These are phyloP conservation scores for Adansonia grandidieri DNA, from an alignment of 441 rosid genomes.

Conservation along the genomic window DNA sequence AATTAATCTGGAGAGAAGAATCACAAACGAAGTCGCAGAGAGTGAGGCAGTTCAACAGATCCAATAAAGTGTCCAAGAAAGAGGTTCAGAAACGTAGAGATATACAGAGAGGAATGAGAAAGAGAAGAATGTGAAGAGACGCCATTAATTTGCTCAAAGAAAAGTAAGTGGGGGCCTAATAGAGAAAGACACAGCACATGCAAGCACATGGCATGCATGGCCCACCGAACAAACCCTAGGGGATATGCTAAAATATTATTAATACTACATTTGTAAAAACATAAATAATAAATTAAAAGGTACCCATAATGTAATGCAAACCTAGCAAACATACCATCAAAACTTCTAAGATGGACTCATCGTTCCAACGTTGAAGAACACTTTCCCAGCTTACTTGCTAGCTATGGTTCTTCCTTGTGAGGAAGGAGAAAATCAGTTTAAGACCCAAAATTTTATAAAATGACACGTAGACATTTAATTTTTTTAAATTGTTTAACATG, in stretches of 20 bases:
- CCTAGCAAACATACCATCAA: too few species aligned
- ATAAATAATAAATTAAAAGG: too few species aligned
- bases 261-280: too few species aligned
- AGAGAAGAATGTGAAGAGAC: neutral
- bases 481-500: too few species aligned
- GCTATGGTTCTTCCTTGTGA: too few species aligned
- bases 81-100: conserved; percentile 29
- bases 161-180: conserved; percentile 64
- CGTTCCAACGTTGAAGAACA: too few species aligned
- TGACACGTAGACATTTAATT: too few species aligned
- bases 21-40: conserved; percentile 32
- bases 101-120: conserved; percentile 34
- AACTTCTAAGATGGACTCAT: too few species aligned
- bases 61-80: conserved; percentile 34
- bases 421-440: too few species aligned
- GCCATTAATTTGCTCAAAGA: conserved; percentile 64
- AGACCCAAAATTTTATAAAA: too few species aligned
- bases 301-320: too few species aligned
- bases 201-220: conserved; percentile 80
- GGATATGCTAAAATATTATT: neutral
- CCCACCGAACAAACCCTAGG: conserved; percentile 59
- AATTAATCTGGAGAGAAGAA: conserved; percentile 19
- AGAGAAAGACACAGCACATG: conserved; percentile 89
- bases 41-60: conserved; percentile 31
- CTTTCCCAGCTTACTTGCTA: too few species aligned